Conservation (phyloP, 305 asterid species). For the Petunia hybrid region DNA sequence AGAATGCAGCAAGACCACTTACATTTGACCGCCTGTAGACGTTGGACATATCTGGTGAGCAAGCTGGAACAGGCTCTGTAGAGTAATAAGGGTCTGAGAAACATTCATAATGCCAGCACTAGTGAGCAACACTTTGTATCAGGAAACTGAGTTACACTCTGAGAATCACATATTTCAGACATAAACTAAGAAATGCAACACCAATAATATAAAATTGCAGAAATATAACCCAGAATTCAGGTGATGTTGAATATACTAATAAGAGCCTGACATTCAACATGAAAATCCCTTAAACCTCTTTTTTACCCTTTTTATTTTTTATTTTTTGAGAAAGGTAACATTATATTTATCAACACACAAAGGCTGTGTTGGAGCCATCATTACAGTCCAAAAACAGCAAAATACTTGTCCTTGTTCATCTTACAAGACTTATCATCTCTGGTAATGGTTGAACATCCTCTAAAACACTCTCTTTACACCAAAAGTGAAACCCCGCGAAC, state of each 20-base stretch:
- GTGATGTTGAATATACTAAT: constrained; percentile 24
- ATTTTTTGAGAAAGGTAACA: no score
- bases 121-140: constrained; percentile 34
- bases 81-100: constrained; percentile 48
- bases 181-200: constrained; percentile 23
- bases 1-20: constrained; percentile 36
- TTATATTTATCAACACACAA: no score
- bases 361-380: no score
- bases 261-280: neutral
- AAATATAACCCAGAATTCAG: constrained; percentile 5
- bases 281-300: constrained; percentile 8
- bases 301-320: neutral
- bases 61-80: constrained; percentile 53
- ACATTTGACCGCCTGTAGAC: constrained; percentile 60
- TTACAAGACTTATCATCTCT: no score
- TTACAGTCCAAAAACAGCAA: no score
- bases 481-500: neutral
- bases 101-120: constrained; percentile 35
- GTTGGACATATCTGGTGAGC: constrained; percentile 54
- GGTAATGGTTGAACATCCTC: no score
- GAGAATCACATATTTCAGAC: constrained; percentile 17
- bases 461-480: no score
- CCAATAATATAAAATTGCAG: neutral
- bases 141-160: neutral
- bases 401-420: no score